Base-by-base conservation (phyloP, 2,329 filamentous ascomycete genomes). In the Arthrobotrys entomopaga region DNA sequence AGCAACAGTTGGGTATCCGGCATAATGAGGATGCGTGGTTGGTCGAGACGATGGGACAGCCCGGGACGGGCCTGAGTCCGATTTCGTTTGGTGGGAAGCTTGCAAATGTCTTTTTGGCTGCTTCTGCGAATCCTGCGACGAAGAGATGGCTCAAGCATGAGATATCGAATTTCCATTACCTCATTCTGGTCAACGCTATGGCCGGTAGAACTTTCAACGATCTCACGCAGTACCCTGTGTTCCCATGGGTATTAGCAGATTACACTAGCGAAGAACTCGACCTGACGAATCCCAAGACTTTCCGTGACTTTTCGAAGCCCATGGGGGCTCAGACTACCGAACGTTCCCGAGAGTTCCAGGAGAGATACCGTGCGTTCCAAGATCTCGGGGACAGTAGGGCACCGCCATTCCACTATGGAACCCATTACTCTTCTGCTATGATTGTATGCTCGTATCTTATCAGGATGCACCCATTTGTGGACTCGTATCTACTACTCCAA, bases 391-490 rank as follows among this genome's bases (percentile, higher is more conserved):
- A 97, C 77, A 83, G 84, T 48, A 85, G 85, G 66, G 85, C 86
- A 52, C 90, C 91, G 0, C 91, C 95, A 0, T 99, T 97, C 80
- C 95, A 99, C 80, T 99, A 98, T 78, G 95, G 95, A 16, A 99
- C 96, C 0, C 96, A 99, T 81, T 99, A 99, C 81, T 98, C 95
- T 0, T 98, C 95, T 1, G 95, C 95, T 6, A 99, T 98, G 95
- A 97, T 97, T 71, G 95, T 99, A 5, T 93, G 93, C 11, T 97
- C 93, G 0, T 99, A 97, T 79, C 86, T 99, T 46, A 97, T 99
- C 79, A 90, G 95, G 16, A 85, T 99, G 15, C 94, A 97, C 58
- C 95, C 95, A 0, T 99, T 98, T 80, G 94, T 97, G 22, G 92
- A 98, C 78, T 97, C 95, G 0, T 98, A 96, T 80, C 87, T 98